These are phyloP conservation scores for Sporisorium reilianum DNA, from an alignment of 1,284 basidiomycete species.

Conservation along the genomic window DNA sequence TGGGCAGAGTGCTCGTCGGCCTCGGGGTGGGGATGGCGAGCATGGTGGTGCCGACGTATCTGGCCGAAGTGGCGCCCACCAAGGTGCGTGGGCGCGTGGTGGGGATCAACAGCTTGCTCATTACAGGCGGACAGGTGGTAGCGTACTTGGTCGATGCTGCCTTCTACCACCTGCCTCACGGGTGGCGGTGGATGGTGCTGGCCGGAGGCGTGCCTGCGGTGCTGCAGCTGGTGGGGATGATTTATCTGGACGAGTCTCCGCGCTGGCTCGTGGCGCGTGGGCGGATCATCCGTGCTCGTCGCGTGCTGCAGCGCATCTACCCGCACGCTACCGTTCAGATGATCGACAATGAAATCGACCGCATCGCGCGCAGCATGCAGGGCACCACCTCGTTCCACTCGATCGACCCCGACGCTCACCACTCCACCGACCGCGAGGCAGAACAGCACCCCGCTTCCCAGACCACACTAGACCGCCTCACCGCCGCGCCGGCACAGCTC, in stretches of 20 bases:
- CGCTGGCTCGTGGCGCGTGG: slow-evolving; percentile 58
- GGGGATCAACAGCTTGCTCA: slow-evolving; percentile 58
- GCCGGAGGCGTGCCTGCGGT: slow-evolving; percentile 55
- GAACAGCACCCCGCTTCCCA: slow-evolving; percentile 5
- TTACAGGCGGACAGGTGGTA: slow-evolving; percentile 63
- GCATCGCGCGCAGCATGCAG: slow-evolving; percentile 46
- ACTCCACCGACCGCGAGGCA: slow-evolving; percentile 1
- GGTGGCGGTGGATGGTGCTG: slow-evolving; percentile 65
- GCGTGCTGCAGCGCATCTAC: slow-evolving; percentile 57
- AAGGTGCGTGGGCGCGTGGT: slow-evolving; percentile 57
- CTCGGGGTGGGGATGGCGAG: slow-evolving; percentile 60
- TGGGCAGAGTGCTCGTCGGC: slow-evolving; percentile 57
- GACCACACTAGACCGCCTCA: slow-evolving; percentile 13
- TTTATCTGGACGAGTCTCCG: slow-evolving; percentile 62
- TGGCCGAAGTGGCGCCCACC: slow-evolving; percentile 58
- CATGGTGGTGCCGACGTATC: slow-evolving; percentile 57
- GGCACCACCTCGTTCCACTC: slow-evolving; percentile 20
- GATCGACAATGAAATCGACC: slow-evolving; percentile 51
- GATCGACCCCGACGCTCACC: slow-evolving; percentile 20
- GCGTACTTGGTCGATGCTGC: slow-evolving; percentile 58
- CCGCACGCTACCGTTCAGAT: slow-evolving; percentile 40
- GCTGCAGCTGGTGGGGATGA: slow-evolving; percentile 56
- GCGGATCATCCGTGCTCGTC: slow-evolving; percentile 44
- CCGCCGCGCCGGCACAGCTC: slow-evolving; percentile 21
- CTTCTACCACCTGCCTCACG: slow-evolving; percentile 58